Percentiles rank a stretch among this genome's conserved stretches.
Conservation (phyloP, 805 yeast species). For the Ogataea nakhonphanomensis region DNA sequence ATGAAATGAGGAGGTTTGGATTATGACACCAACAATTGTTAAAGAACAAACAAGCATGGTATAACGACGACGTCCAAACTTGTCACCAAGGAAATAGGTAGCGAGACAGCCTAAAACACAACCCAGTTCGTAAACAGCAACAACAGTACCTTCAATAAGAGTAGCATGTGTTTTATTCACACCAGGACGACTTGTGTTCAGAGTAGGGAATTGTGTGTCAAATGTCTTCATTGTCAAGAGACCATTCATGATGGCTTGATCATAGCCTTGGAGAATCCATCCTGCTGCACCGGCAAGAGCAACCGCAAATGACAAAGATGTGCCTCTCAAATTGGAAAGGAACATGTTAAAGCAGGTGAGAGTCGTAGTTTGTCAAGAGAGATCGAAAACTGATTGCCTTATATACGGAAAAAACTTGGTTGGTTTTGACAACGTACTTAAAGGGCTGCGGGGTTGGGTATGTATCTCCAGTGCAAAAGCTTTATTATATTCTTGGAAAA, state of each 20-base stretch:
- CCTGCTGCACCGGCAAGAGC: constrained; percentile 2
- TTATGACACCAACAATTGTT: neutral
- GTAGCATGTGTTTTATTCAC: constrained; percentile 8
- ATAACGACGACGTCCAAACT: neutral
- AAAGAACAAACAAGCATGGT: neutral
- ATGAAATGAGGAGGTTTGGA: neutral
- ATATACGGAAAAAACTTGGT: no score
- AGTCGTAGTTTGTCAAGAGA: no score
- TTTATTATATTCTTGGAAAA: no score
- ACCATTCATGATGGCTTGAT: constrained; percentile 46
- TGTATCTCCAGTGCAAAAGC: no score
- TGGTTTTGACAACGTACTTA: no score
- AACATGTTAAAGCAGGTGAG: neutral
- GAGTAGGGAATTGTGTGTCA: constrained; percentile 2
- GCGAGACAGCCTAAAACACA: neutral
- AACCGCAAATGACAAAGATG: neutral
- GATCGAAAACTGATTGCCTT: no score
- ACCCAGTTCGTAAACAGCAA: neutral
- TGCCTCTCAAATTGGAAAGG: neutral
- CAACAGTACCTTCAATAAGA: neutral
- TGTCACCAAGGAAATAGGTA: neutral
- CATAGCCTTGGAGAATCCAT: constrained; percentile 33
- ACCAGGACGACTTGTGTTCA: neutral
- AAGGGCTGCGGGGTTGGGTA: no score
- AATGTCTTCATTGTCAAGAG: constrained; percentile 8